Evolutionary conservation across 441 rosid species (phyloP).

Genomic region (Brassica balearica): DNA sequence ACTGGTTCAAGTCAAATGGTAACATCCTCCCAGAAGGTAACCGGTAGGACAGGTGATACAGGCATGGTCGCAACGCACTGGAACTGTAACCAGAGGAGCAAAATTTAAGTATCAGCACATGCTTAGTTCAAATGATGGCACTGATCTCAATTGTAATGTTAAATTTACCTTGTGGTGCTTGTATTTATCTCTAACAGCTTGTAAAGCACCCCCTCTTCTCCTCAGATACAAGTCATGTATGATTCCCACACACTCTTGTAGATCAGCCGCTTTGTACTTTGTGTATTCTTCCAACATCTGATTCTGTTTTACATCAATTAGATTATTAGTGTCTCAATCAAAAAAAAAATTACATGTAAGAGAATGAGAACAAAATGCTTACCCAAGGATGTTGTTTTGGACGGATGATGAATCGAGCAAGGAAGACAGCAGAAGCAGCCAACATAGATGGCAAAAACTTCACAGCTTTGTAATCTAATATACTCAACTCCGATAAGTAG

Average conservation of each 20-base stretch:
- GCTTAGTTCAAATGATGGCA: not conserved
- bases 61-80: slow-evolving; percentile 62
- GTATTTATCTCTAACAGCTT: slow-evolving; percentile 74
- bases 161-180: slow-evolving; percentile 63
- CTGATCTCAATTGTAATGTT: not conserved
- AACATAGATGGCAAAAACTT: slow-evolving; percentile 70
- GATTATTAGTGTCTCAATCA: not conserved
- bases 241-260: slow-evolving; percentile 59
- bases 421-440: slow-evolving; percentile 69
- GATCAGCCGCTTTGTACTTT: slow-evolving; percentile 55
- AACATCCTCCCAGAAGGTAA: slow-evolving; percentile 54
- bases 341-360: not conserved
- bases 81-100: slow-evolving; percentile 54
- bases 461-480: slow-evolving; percentile 64
- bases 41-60: slow-evolving; percentile 60
- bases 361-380: slow-evolving; percentile 21
- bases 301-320: slow-evolving; percentile 44
- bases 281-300: slow-evolving; percentile 36
- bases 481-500: slow-evolving; percentile 69
- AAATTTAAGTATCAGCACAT: not conserved
- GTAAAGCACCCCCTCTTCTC: slow-evolving; percentile 60
- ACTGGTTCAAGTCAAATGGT: slow-evolving; percentile 34
- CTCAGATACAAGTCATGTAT: slow-evolving; percentile 65
- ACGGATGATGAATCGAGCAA: slow-evolving; percentile 57
- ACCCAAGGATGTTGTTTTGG: slow-evolving; percentile 78